phyloP scores from a whole-genome alignment of 2,329 filamentous ascomycete genomes.

The Sporothrix phasma region DNA sequence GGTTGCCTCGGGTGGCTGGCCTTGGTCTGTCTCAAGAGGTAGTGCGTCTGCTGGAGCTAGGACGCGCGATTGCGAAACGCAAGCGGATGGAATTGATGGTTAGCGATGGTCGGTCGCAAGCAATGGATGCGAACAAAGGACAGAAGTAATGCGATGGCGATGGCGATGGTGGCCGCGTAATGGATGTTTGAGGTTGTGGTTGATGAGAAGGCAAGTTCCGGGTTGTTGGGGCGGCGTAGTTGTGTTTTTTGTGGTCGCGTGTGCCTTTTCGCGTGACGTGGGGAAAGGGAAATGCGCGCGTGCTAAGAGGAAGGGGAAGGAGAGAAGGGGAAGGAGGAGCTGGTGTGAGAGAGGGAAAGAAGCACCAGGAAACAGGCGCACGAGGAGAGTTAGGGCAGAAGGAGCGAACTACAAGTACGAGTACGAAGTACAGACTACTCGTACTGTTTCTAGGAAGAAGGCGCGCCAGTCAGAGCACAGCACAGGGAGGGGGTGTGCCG shows the following conservation, averaged over 20 bases:
- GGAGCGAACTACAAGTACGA: slow-evolving; percentile 4
- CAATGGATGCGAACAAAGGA: neutral
- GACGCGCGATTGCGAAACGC: neutral
- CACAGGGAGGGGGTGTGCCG: neutral
- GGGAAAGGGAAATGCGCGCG: slow-evolving; percentile 17
- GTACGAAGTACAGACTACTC: too few species aligned
- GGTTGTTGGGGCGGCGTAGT: neutral
- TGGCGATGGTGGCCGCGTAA: neutral
- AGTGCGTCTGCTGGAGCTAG: neutral
- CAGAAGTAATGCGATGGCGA: neutral
- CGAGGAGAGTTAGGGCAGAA: neutral
- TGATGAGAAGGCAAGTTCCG: neutral
- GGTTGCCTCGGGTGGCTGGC: neutral
- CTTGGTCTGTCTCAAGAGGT: neutral
- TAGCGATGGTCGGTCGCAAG: neutral
- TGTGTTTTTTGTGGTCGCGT: slow-evolving; percentile 9
- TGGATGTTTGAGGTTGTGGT: neutral
- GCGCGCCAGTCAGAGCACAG: neutral
- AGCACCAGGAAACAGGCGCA: neutral
- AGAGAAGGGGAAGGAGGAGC: neutral
- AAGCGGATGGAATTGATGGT: neutral
- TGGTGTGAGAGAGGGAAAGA: neutral
- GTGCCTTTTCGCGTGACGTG: slow-evolving; percentile 19
- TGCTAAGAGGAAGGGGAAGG: slow-evolving; percentile 8
- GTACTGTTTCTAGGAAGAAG: neutral